These are phyloP conservation scores for Oenanthe sinensis DNA, from an alignment of 129 eudicot genomes.

Conservation along the genomic window DNA sequence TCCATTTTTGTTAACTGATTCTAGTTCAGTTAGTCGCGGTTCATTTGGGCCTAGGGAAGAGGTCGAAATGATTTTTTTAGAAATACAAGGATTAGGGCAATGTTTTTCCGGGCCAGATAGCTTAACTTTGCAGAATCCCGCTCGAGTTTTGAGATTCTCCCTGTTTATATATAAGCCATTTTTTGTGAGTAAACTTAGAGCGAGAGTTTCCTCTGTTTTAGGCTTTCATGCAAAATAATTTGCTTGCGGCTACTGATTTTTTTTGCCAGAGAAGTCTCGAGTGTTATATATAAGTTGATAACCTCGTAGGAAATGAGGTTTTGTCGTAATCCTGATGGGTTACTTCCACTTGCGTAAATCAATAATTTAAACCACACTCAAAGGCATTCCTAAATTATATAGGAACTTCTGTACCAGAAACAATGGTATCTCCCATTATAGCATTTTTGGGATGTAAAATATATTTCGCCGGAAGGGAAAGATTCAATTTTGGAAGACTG, in stretches of 20 bases:
- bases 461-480: neutral
- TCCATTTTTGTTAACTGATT: neutral
- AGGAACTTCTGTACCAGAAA: neutral
- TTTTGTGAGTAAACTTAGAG: too few relatives aligned
- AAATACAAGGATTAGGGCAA: neutral
- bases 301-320: neutral
- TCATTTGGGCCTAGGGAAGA: neutral
- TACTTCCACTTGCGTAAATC: neutral
- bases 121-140: too few relatives aligned
- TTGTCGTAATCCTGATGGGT: neutral
- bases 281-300: neutral
- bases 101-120: too few relatives aligned
- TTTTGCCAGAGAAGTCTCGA: neutral
- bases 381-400: neutral
- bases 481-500: neutral
- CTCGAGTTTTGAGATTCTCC: too few relatives aligned
- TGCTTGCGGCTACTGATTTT: neutral
- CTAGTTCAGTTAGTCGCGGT: neutral
- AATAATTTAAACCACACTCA: neutral
- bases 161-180: too few relatives aligned
- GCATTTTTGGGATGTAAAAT: neutral
- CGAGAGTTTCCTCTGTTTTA: too few relatives aligned
- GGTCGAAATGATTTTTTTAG: neutral
- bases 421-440: neutral
- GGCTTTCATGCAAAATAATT: neutral